Percentiles rank a stretch among this genome's conserved stretches.
Evolutionary conservation across 495 filamentous ascomycete species (phyloP).

Genomic region (Penicillium maclennaniae): DNA sequence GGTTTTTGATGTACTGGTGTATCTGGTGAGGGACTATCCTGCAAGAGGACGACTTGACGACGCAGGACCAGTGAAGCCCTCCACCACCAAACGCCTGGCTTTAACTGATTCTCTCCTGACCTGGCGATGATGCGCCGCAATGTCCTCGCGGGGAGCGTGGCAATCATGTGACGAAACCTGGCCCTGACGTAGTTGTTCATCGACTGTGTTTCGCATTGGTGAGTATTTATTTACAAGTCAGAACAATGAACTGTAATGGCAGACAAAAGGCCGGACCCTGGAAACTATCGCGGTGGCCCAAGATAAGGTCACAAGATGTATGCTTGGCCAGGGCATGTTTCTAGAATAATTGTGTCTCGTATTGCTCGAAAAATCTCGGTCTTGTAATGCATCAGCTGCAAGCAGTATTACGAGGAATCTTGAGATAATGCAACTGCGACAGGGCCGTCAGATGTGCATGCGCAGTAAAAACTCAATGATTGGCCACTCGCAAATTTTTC

Average conservation of each 20-base stretch:
- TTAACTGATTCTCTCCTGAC: background rate
- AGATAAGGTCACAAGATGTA: background rate
- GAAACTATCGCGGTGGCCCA: background rate
- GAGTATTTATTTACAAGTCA: background rate
- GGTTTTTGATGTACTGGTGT: background rate
- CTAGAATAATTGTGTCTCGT: background rate
- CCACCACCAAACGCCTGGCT: background rate
- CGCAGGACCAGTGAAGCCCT: background rate
- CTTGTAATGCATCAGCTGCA: background rate
- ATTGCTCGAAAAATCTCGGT: background rate
- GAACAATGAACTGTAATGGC: background rate
- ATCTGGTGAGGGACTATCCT: background rate
- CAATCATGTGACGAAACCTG: background rate
- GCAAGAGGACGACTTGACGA: slow-evolving; percentile 1
- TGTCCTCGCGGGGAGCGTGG: background rate
- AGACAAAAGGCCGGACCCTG: background rate
- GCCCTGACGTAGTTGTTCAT: background rate
- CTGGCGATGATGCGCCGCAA: background rate
- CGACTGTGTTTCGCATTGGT: background rate
- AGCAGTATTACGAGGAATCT: background rate
- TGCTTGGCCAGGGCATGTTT: background rate
- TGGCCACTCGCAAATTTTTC: background rate
- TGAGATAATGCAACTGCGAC: background rate
- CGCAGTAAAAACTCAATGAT: background rate
- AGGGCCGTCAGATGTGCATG: background rate